Conservation (phyloP, 768 basidiomycete species). For the Suillus subaureus region DNA sequence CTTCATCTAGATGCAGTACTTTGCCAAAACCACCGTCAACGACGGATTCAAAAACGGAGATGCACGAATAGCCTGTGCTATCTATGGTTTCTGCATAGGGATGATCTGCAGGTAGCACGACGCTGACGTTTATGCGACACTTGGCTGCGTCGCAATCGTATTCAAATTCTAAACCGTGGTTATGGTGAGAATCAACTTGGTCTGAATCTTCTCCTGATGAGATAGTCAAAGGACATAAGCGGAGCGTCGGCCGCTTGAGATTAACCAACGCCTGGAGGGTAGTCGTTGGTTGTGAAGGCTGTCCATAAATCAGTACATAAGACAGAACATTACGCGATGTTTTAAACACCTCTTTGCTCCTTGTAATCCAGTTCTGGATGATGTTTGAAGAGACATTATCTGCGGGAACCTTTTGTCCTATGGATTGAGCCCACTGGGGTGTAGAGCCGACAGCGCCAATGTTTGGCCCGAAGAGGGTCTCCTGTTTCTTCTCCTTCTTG, state of each 20-base stretch:
- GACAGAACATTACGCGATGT: conserved; percentile 11
- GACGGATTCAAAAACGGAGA: conserved; percentile 46
- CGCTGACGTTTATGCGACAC: conserved; percentile 78
- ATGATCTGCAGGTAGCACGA: conserved; percentile 68
- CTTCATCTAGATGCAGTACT: conserved; percentile 72
- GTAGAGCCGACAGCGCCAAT: conserved; percentile 75
- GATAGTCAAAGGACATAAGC: conserved; percentile 64
- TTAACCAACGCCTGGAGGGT: conserved; percentile 95
- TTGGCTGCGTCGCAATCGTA: conserved; percentile 91
- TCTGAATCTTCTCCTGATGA: conserved; percentile 48
- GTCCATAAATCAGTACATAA: neutral
- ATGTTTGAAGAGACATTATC: conserved; percentile 83
- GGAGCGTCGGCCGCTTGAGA: conserved; percentile 86
- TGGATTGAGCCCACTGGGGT: conserved; percentile 68
- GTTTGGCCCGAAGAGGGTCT: conserved; percentile 90
- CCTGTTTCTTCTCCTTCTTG: conserved; percentile 65
- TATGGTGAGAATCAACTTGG: conserved; percentile 52
- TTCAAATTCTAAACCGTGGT: conserved; percentile 86
- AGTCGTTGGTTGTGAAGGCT: conserved; percentile 85
- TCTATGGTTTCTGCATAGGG: conserved; percentile 50
- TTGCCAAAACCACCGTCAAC: conserved; percentile 86
- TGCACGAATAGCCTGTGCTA: conserved; percentile 27
- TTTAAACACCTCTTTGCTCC: conserved; percentile 73
- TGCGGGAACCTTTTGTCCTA: conserved; percentile 62
- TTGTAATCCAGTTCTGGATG: conserved; percentile 83